A percentile compares a stretch with the other conserved stretches of the same genome.
phyloP scores from a whole-genome alignment of 805 yeast species.

The Metschnikowia bowlesiae region DNA sequence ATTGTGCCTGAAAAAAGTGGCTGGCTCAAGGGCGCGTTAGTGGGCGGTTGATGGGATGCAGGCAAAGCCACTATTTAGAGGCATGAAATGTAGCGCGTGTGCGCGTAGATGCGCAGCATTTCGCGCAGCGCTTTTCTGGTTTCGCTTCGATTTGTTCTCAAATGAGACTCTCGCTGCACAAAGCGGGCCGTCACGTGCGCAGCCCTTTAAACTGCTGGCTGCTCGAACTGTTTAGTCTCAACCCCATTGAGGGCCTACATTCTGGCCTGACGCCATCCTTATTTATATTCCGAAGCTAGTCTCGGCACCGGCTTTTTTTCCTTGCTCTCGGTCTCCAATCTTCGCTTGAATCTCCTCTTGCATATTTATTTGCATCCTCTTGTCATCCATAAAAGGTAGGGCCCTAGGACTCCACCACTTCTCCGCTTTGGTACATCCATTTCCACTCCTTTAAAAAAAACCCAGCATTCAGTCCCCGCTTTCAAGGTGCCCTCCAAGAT shows the following conservation, averaged over 20 bases:
- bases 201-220: slow-evolving; percentile 1
- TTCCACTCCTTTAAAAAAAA: background rate
- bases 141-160: background rate
- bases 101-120: background rate
- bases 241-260: background rate
- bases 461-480: background rate
- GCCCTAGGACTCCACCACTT: background rate
- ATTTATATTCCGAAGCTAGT: background rate
- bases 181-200: background rate
- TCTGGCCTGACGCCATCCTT: background rate
- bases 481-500: background rate
- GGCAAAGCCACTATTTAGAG: slow-evolving; percentile 1
- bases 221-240: background rate
- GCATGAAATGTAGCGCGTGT: background rate
- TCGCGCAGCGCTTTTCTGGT: background rate
- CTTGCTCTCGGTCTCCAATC: background rate
- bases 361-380: background rate
- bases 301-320: background rate
- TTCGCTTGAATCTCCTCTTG: background rate
- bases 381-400: background rate
- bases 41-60: background rate
- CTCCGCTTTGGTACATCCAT: background rate
- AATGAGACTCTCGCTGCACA: slow-evolving; percentile 3
- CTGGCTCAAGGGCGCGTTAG: background rate
- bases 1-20: slow-evolving; percentile 2